Conservation (phyloP, 768 basidiomycete genomes). For the Boletellus ananiceps region DNA sequence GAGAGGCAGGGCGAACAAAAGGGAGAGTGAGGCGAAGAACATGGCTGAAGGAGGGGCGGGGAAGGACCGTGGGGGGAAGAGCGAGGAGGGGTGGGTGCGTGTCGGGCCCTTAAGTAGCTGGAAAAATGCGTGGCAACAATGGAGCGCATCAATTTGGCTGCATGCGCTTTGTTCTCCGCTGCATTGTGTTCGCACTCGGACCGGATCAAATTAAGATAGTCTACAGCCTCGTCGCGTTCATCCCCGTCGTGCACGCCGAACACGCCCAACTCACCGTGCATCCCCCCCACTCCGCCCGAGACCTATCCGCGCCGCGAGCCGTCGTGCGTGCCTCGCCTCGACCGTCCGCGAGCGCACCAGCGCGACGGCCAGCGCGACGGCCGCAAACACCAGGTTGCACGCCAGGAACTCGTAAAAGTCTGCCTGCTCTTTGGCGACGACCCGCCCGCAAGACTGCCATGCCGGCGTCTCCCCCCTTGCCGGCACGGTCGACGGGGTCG, state of each 20-base stretch:
- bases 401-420: conserved; percentile 92
- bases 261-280: not conserved
- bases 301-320: conserved; percentile 84
- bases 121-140: no score
- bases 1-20: conserved; percentile 22
- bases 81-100: not conserved
- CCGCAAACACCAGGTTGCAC: conserved; percentile 71
- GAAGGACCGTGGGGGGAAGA: conserved; percentile 17
- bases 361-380: conserved; percentile 59
- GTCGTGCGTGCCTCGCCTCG: conserved; percentile 70
- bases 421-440: conserved; percentile 68
- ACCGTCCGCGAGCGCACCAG: conserved; percentile 65
- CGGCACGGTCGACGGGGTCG: not conserved
- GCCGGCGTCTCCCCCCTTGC: conserved; percentile 61
- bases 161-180: not conserved
- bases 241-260: no score
- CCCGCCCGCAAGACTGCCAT: conserved; percentile 93
- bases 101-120: no score
- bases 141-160: no score
- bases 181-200: no score
- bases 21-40: conserved; percentile 17
- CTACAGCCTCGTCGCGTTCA: no score
- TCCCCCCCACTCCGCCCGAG: conserved; percentile 37
- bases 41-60: conserved; percentile 9
- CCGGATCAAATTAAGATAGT: no score